These are phyloP conservation scores for Tuber microsphaerosporum DNA, from an alignment of 495 filamentous ascomycete genomes.

Conservation along the genomic window DNA sequence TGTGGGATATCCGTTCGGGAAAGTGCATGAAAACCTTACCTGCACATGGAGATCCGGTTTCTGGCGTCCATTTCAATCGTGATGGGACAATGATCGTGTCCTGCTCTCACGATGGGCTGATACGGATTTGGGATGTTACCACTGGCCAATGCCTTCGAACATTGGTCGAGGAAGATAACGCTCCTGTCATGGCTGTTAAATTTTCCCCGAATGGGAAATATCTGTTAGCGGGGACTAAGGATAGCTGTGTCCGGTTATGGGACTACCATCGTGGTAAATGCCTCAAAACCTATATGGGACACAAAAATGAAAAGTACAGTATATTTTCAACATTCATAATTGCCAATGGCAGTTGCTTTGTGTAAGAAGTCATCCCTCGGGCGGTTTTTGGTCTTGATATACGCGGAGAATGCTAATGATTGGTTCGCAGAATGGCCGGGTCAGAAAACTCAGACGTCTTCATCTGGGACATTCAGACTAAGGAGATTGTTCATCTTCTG, in stretches of 20 bases:
- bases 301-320: constrained; percentile 75
- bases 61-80: constrained; percentile 82
- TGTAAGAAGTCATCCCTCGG: constrained; percentile 50
- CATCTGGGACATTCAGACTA: constrained; percentile 82
- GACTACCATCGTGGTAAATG: constrained; percentile 81
- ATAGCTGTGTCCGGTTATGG: constrained; percentile 85
- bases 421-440: constrained; percentile 52
- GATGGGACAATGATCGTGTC: constrained; percentile 88
- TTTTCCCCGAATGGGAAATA: constrained; percentile 92
- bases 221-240: constrained; percentile 83
- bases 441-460: constrained; percentile 81
- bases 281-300: constrained; percentile 95
- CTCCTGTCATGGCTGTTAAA: constrained; percentile 77
- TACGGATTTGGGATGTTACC: constrained; percentile 90
- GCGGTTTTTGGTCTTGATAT: background rate
- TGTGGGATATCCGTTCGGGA: constrained; percentile 89
- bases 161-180: constrained; percentile 92
- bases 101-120: constrained; percentile 83
- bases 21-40: constrained; percentile 80
- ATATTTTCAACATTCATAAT: constrained; percentile 69
- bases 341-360: constrained; percentile 48
- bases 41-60: constrained; percentile 89
- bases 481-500: constrained; percentile 68
- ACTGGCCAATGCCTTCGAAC: constrained; percentile 94
- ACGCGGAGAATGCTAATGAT: background rate